A percentile compares a stretch with the other conserved stretches of the same genome.
These are phyloP conservation scores for Metroxylon sagu DNA, from an alignment of 176 grass and related monocot genomes.

Conservation along the genomic window DNA sequence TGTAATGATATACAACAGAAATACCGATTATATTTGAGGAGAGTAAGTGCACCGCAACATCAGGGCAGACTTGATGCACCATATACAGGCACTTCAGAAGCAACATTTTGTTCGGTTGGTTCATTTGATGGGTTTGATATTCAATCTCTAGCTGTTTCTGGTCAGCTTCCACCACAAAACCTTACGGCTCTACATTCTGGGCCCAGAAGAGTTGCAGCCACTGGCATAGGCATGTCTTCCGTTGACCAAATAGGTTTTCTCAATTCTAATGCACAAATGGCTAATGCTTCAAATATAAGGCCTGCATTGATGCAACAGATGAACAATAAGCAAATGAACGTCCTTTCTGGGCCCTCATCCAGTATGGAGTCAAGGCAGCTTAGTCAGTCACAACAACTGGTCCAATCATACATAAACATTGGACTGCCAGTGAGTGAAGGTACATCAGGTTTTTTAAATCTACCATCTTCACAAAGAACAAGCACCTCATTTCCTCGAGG, in stretches of 20 bases:
- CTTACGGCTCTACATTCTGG: neutral
- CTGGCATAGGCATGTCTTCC: neutral
- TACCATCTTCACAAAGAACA: slow-evolving; percentile 1
- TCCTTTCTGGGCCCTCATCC: neutral
- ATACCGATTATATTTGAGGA: slow-evolving; percentile 11
- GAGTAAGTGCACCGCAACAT: neutral
- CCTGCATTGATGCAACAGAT: neutral
- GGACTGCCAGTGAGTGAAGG: neutral
- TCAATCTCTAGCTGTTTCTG: slow-evolving; percentile 2
- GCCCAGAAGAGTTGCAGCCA: neutral
- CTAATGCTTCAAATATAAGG: neutral
- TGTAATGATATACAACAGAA: slow-evolving; percentile 2
- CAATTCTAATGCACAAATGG: neutral
- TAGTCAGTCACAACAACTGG: neutral
- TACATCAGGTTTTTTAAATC: neutral
- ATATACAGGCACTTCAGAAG: neutral
- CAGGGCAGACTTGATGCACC: neutral
- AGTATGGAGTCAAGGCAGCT: neutral
- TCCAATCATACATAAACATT: neutral
- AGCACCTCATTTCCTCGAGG: neutral
- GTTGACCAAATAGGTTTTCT: slow-evolving; percentile 4
- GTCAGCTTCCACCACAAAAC: slow-evolving; percentile 3
- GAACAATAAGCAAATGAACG: neutral
- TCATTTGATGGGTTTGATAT: neutral
- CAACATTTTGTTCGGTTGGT: neutral